Evolutionary conservation across 345 rosid species (phyloP), one percentile per base, ranked within the genome.

Genomic region (Raphanus sativus): DNA sequence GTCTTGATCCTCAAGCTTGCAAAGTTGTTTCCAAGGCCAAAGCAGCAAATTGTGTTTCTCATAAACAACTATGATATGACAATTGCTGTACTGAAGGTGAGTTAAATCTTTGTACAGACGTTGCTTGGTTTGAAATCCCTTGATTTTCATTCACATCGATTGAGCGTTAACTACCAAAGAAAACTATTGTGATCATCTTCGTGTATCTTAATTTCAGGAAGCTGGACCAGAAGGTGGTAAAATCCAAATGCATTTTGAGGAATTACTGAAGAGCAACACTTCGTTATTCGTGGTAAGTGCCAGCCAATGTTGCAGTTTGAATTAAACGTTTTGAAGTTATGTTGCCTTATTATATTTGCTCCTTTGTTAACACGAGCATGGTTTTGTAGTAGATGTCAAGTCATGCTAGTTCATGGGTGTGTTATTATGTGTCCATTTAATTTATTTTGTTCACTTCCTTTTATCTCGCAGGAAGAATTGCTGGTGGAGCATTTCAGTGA

Each of bases 31-130:
- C 81, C 91, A 32, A 91, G 73, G 76, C 86, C 90, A 58, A 95
- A 92, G 77, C 90, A 73, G 38, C 96, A 91, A 75, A 89, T 81
- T 65, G 97, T 92, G 82, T 95, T 95, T 80, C 91, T 95, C 66
- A 89, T 92, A 61, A 95, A 95, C 86, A 95, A 95, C 84, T 91
- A 93, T 34, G 99, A 95, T 75, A 90, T 95, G 99, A 91, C 96
- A 26, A 92, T 95, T 72, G 85, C 98, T 26, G 97, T 92, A 5
- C 82, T 95, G 74, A 95, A 95, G 99, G 99, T 92, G 81, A 80
- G 77, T 63, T 74, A 52, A 26, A 16, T 70, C 48, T 24, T 16
- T 17, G 34, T 34, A 17, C 32, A 45, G 32, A 13, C 61, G 50
- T 75, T 61, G 5, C 65, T 17, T 48, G 70, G 38, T 75, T 26